Base-by-base conservation (phyloP, 345 rosid species). In the Sisymbrium irio region DNA sequence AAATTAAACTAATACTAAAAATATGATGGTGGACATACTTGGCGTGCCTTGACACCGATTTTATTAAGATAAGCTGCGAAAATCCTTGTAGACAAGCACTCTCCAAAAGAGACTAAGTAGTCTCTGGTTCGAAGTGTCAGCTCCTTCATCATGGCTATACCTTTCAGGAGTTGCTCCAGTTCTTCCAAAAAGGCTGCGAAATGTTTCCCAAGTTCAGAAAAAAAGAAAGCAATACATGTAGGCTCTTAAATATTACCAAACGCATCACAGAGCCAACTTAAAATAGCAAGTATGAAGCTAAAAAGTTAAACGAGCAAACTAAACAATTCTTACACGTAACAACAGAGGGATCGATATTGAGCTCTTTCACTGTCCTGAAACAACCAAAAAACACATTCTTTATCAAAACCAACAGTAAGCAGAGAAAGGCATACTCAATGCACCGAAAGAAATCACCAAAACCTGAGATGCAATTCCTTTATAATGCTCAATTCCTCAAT, bases 121-220 rank as follows among this genome's bases (percentile, higher is more conserved):
- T 92, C 98, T 80, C 67, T 86, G 6, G 97, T 88, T 30, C 97
- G 84, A 65, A 80, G 87, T 72, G 99, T 95, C 65, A 95, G 78
- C 73, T 95, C 99, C 79, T 89, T 95, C 98, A 92, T 87, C 97
- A 90, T 86, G 39, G 99, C 94, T 72, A 95, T 86, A 70, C 98
- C 98, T 78, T 90, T 95, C 67, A 95, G 73, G 45, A 95, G 96
- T 77, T 92, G 98, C 81, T 92, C 93, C 71, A 95, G 69, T 74
- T 90, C 92, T 67, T 87, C 94, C 61, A 95, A 83, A 67, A 80
- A 92, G 35, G 71, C 99, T 95, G 82, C 73, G 73, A 64, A 60
- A 44, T 54, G 44, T 20, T 28, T 30, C 47, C 5, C 30, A 66
- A 2, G n/a, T 18, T 13, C 2, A 56, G 28, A 2, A 17, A 67